Evolutionary conservation across 2,329 filamentous ascomycete species (phyloP).

Genomic region (Emmonsiellopsis sp.): DNA sequence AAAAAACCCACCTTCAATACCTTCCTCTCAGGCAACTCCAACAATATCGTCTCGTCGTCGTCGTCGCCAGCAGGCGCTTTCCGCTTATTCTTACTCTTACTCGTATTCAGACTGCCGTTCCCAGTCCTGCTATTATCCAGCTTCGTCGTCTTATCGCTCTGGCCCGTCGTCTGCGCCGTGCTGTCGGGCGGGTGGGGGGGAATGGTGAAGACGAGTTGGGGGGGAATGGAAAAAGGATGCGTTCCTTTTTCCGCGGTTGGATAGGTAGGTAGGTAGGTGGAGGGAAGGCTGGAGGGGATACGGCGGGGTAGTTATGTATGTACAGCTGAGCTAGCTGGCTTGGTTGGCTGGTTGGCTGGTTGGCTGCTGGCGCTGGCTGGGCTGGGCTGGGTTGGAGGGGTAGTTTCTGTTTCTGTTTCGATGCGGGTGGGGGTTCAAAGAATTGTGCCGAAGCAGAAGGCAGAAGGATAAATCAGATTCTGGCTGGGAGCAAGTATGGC

Average conservation of each 20-base stretch:
- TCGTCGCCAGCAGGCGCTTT: constrained; percentile 20
- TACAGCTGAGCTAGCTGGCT: neutral
- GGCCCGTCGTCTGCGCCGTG: constrained; percentile 6
- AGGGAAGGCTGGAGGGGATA: too few species aligned
- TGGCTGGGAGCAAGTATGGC: too few species aligned
- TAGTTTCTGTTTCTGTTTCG: too few species aligned
- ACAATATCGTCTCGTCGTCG: constrained; percentile 12
- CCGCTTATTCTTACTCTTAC: constrained; percentile 7
- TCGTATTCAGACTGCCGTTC: too few species aligned
- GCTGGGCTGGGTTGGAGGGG: too few species aligned
- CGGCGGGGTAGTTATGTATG: neutral
- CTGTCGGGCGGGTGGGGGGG: constrained; percentile 17
- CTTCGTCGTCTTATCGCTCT: constrained; percentile 8
- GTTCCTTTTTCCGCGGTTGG: constrained; percentile 25
- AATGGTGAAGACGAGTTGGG: constrained; percentile 19
- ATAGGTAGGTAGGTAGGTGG: too few species aligned
- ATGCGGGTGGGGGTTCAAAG: too few species aligned
- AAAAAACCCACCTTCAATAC: constrained; percentile 39
- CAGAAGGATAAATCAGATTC: too few species aligned
- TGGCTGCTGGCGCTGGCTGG: too few species aligned
- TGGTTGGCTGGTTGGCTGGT: too few species aligned
- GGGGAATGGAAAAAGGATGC: constrained; percentile 27
- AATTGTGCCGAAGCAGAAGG: too few species aligned
- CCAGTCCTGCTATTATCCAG: too few species aligned
- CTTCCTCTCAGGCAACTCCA: constrained; percentile 40